A percentile compares a stretch with the other conserved stretches of the same genome.
These are phyloP conservation scores for Didymellaceae sp. DNA, from an alignment of 2,329 filamentous ascomycete genomes.

Conservation along the genomic window DNA sequence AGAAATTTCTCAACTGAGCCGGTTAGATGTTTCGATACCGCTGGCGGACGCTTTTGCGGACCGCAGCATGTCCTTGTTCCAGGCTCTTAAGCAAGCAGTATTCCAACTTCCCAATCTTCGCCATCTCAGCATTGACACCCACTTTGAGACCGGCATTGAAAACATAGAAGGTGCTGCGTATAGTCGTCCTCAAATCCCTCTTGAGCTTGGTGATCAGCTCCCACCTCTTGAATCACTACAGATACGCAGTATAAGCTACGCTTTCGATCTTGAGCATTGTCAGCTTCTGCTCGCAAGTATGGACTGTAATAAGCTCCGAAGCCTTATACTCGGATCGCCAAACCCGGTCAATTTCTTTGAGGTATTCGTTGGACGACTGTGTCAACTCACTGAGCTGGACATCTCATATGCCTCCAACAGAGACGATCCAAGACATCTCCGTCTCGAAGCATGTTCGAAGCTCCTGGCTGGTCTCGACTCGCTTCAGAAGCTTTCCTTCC, in stretches of 20 bases:
- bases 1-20: slow-evolving; percentile 15
- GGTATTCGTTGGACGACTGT: slow-evolving; percentile 4
- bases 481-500: background rate
- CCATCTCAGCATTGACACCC: slow-evolving; percentile 16
- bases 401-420: slow-evolving; percentile 5
- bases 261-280: slow-evolving; percentile 19
- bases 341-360: slow-evolving; percentile 17
- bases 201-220: slow-evolving; percentile 14
- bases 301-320: slow-evolving; percentile 16
- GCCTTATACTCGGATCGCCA: slow-evolving; percentile 16
- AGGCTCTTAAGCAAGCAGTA: slow-evolving; percentile 17
- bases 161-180: background rate
- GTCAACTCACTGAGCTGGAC: slow-evolving; percentile 6
- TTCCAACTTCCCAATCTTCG: slow-evolving; percentile 14
- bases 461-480: background rate
- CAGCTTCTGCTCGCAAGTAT: slow-evolving; percentile 12
- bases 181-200: slow-evolving; percentile 17
- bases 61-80: slow-evolving; percentile 7
- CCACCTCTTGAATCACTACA: slow-evolving; percentile 17
- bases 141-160: slow-evolving; percentile 5
- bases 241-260: slow-evolving; percentile 18
- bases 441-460: background rate
- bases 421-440: slow-evolving; percentile 1
- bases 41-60: background rate
- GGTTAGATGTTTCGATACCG: slow-evolving; percentile 17